A percentile compares a stretch with the other conserved stretches of the same genome.
Evolutionary conservation across 352 stramenopile genomes (phyloP).

Genomic region (Globisporangium alternatum): DNA sequence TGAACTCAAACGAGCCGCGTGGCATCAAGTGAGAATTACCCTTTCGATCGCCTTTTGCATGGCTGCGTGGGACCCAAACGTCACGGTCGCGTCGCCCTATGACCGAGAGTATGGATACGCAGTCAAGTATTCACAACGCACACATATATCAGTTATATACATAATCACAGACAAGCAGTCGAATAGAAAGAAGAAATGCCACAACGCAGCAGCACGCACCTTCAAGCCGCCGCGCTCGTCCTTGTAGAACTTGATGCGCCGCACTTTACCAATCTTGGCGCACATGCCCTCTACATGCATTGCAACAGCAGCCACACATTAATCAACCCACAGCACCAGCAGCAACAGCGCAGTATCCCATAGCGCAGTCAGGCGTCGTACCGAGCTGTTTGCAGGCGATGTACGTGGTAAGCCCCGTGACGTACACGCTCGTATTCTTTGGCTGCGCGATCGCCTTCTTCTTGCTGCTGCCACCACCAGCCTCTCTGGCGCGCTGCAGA

Average conservation of each 20-base stretch:
- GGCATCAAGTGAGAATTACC: constrained; percentile 26
- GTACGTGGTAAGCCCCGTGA: constrained; percentile 77
- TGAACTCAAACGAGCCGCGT: background rate
- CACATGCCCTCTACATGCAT: constrained; percentile 55
- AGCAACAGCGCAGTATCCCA: background rate
- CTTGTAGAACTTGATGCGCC: constrained; percentile 87
- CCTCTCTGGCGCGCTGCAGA: background rate
- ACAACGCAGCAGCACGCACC: constrained; percentile 19
- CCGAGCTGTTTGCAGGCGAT: constrained; percentile 81
- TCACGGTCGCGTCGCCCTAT: constrained; percentile 82
- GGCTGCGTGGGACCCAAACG: constrained; percentile 66
- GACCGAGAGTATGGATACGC: background rate
- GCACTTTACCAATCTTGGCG: constrained; percentile 73
- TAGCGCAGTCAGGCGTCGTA: constrained; percentile 15
- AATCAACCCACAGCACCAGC: background rate
- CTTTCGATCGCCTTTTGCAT: constrained; percentile 69
- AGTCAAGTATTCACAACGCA: background rate
- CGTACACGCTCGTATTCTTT: constrained; percentile 75
- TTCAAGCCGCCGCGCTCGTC: constrained; percentile 75
- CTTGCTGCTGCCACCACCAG: background rate
- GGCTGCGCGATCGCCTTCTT: constrained; percentile 16
- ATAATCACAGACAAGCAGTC: background rate
- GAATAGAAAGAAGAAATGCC: background rate
- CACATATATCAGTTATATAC: background rate
- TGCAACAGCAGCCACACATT: background rate